These are phyloP conservation scores for Exophiala viscosa DNA, from an alignment of 2,329 filamentous ascomycete genomes.

Conservation along the genomic window DNA sequence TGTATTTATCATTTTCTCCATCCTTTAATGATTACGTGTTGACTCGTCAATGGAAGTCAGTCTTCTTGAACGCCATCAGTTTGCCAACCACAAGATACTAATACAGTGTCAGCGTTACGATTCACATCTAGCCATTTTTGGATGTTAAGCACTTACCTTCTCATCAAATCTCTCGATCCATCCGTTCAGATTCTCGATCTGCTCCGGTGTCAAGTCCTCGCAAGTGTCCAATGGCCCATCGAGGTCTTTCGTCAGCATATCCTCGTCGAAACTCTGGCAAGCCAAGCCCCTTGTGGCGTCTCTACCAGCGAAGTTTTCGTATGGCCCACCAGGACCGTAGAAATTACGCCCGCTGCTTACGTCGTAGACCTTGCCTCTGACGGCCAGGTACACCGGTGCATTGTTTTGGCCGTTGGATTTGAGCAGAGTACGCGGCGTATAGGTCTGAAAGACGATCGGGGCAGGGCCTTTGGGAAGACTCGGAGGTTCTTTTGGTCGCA, in stretches of 20 bases:
- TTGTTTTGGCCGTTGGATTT: conserved; percentile 75
- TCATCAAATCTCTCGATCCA: conserved; percentile 93
- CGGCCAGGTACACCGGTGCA: conserved; percentile 80
- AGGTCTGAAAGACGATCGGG: conserved; percentile 81
- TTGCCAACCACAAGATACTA: conserved; percentile 85
- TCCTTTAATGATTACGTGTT: neutral
- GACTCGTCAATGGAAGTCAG: conserved; percentile 19
- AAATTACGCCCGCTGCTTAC: conserved; percentile 84
- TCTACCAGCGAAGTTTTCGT: conserved; percentile 91
- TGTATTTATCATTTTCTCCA: neutral
- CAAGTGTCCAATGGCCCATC: conserved; percentile 77
- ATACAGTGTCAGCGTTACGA: neutral
- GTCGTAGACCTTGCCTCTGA: conserved; percentile 87
- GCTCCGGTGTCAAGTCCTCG: conserved; percentile 65
- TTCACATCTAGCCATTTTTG: too few species aligned
- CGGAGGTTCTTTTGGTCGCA: conserved; percentile 52
- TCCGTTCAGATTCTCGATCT: conserved; percentile 76
- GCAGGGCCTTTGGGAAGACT: conserved; percentile 52
- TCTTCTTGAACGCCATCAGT: conserved; percentile 64
- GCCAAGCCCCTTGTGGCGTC: conserved; percentile 87
- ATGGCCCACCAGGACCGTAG: conserved; percentile 92
- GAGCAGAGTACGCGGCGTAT: conserved; percentile 77
- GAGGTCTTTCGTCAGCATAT: conserved; percentile 90
- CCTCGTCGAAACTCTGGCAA: conserved; percentile 86
- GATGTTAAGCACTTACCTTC: conserved; percentile 48